Base-by-base conservation (phyloP, 164 flowering plant genomes). In the Aristolochia contorta region DNA sequence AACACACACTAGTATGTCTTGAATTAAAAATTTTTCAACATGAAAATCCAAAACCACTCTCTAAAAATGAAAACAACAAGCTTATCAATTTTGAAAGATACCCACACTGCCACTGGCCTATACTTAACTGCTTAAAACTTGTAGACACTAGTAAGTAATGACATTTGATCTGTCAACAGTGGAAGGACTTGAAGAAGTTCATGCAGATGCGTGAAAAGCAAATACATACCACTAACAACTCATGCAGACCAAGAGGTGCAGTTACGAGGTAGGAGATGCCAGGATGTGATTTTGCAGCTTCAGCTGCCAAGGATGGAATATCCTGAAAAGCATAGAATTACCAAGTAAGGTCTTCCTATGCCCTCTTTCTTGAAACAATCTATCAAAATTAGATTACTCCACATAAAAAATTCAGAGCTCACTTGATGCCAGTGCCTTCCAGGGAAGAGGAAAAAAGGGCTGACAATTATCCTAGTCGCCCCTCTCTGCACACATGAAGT, bases 341-440 rank as follows among this genome's bases (percentile, higher is more conserved):
- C 3, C 47, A 13, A 47, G 56, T 20, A 52, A 24, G 16, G 23
- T 51, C 48, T 51, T 8, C 23, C 48, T 20, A 22, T 58, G 24
- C 23, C 8, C 9, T n/a, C 4, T 37, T 19, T 19, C 53, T 12
- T 49, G 50, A 19, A 23, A 18, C 54, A 43, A 65, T 20, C 53
- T 2, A 27, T 23, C 46, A 43, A 62, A 25, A 15, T 0, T 3
- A 55, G 48, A 23, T 16, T 16, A 6, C 7, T 20, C n/a, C n/a
- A 18, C n/a, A 49, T 49, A 6, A 18, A 18, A 18, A 49, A 16
- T 49, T 49, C 22, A 18, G 14, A 56, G 57, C 41, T 16, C 66
- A 90, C 97, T 95, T 86, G 80, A 61, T 81, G 72, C 99, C 99
- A 93, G 62, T 93, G 99, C 41, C 97, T 74, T 61, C 99, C 98